These are phyloP conservation scores for Erysimum cheiri DNA, from an alignment of 441 rosid genomes.

Conservation along the genomic window DNA sequence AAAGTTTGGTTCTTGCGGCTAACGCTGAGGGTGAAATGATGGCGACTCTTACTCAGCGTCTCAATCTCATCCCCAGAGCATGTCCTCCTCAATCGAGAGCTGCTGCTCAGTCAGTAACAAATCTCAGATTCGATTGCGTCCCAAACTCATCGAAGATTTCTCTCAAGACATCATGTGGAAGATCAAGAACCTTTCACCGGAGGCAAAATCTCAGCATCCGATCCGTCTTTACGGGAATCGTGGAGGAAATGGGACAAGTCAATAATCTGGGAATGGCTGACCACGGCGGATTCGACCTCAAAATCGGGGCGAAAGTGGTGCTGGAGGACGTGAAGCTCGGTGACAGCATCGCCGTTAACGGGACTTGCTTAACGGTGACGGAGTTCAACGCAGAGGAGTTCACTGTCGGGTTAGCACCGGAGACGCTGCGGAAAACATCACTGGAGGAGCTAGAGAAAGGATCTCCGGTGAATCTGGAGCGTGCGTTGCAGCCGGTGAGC, in stretches of 20 bases:
- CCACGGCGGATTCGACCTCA: slow-evolving; percentile 69
- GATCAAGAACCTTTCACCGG: slow-evolving; percentile 31
- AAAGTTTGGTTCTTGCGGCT: not conserved
- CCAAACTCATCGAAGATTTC: slow-evolving; percentile 18
- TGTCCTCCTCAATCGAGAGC: slow-evolving; percentile 21
- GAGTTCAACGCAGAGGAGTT: slow-evolving; percentile 63
- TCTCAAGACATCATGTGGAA: slow-evolving; percentile 23
- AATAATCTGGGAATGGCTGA: slow-evolving; percentile 55
- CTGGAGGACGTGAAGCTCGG: slow-evolving; percentile 72
- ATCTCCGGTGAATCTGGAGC: slow-evolving; percentile 84
- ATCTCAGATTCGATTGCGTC: slow-evolving; percentile 39
- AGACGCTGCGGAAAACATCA: slow-evolving; percentile 80
- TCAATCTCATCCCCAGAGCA: slow-evolving; percentile 38
- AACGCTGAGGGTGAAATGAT: slow-evolving; percentile 43
- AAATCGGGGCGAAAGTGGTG: slow-evolving; percentile 62
- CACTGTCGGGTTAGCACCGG: slow-evolving; percentile 74
- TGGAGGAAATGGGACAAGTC: slow-evolving; percentile 83
- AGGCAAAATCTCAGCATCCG: slow-evolving; percentile 41
- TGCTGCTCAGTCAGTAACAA: not conserved
- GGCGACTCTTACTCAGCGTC: slow-evolving; percentile 23
- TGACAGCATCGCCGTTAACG: slow-evolving; percentile 85
- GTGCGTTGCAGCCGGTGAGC: slow-evolving; percentile 78
- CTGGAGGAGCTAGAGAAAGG: slow-evolving; percentile 68
- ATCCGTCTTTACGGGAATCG: slow-evolving; percentile 84
- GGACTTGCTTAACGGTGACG: slow-evolving; percentile 90